Evolutionary conservation across 1,284 basidiomycete genomes (phyloP), one percentile per base, ranked within the genome.

Genomic region (Ceratobasidium sp.): DNA sequence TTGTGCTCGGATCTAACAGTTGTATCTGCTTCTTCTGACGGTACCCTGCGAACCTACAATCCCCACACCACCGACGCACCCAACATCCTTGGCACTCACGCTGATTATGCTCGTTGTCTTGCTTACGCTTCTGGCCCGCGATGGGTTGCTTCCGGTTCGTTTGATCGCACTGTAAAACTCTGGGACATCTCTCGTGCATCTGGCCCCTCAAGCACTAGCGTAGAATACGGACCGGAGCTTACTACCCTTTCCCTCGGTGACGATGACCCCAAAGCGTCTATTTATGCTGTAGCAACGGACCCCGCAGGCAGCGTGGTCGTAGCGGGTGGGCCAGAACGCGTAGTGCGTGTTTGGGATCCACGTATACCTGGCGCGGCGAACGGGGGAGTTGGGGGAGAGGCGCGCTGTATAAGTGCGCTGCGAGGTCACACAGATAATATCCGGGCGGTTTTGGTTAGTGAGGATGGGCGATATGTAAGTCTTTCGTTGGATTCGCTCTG

Each of bases 371-470:
- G 90, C 7, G 91, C n/a, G 89, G 81, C 87, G 91, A 73, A 90
- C 89, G 24, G 91, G 87, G 79, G 89, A 89, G 81, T 86, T 98
- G 54, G 66, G 24, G 47, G 63, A 5, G 66, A 71, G 27, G 36
- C 66, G 36, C 31, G 66, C 1, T 71, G 66, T 24, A 5, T 71
- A 17, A 71, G 66, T 54, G 53, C 54, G 8, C 31, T 59, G 14
- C 33, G 54, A 2, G 98, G 97, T 0, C 98, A 99, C 82, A 97
- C 96, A 0, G 97, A 99, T 82, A 98, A 98, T 79, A 95, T 99
- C 66, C 89, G 97, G 4, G 90, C 94, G 0, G 92, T 99, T 60
- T 83, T 97, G 56, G 86, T 99, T 3, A 94, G 92, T 22, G 93
- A 97, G 45, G 97, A 99, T 82, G 91, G 93, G 29, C 89, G 89